Base-by-base conservation (phyloP, 2,329 filamentous ascomycete species). In the Alternaria ventricosa region DNA sequence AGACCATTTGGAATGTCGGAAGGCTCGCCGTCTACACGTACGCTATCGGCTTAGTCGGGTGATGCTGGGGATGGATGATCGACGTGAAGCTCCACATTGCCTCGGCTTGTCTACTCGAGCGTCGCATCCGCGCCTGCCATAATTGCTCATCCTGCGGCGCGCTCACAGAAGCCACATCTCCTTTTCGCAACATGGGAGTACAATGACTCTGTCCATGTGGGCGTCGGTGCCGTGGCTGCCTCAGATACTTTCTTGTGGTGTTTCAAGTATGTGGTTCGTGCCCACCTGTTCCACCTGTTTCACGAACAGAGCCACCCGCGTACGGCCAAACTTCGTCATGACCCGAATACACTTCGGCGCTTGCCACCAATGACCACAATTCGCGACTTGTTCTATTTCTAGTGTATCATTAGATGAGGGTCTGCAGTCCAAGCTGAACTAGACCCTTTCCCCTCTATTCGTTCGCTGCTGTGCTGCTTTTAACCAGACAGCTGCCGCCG, bases 281-380 rank as follows among this genome's bases (percentile, higher is more conserved):
- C 58, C 57, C 64, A 55, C 54, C 63, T 65, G 65, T 70, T 56
- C 63, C 65, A 61, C 55, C 60, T 50, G 70, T 69, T 67, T 67
- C 68, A 66, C 62, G 54, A 64, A 57, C 50, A 60, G 46, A 61
- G 56, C 47, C 58, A 56, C 57, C 30, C 30, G 57, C 44, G 63
- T 53, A 50, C 54, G 50, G 56, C 54, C 46, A 46, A 36, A 55
- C 57, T 63, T 63, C 66, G 70, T 69, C 64, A 70, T 69, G 65
- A 64, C 58, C 60, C 36, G 45, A 51, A 50, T 61, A 54, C 57
- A 60, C 45, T 62, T 69, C 53, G 66, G 59, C 27, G 43, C 51
- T 57, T 46, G 54, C 57, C 54, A 62, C 59, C 60, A 60, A 47
- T 56, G 50, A 51, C 36, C 59, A 57, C 36, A 43, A 59, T 20